Evolutionary conservation across 1,139 yeast species (phyloP), one percentile per base, ranked within the genome.

Genomic region (Blastobotrys serpentis): DNA sequence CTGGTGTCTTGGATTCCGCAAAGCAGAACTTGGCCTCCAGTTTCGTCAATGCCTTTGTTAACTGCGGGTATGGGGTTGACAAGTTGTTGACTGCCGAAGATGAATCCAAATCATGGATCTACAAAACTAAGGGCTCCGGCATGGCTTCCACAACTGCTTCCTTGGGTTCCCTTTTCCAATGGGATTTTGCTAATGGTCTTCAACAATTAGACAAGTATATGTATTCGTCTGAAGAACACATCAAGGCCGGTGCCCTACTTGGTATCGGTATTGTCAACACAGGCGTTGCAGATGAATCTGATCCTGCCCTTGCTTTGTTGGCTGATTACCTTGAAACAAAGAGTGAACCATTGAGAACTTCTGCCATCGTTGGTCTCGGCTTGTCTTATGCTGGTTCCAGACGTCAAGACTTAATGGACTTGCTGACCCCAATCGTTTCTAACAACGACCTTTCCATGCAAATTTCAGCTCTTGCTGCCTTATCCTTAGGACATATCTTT

Each of bases 261-360:
- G 99, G 98, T 68, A 88, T 89, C 67, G 98, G 98, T 69, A 77
- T 94, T 46, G 85, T 88, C n/a, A 87, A 95, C 34, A 78, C 95
- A 26, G 95, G 95, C 68, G 94, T 94, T 50, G 96, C 88, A 66
- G 96, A 92, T 65, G 98, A 92, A 54, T 88, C 89, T 43, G 98
- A 90, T 59, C 95, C 98, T 4, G 95, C 97, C 3, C 75, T 87
- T 55, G 84, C 95, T 21, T 72, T 92, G 57, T 62, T 73, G 25
- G 90, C 84, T 65, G 98, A 92, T 56, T 87, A 86, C 61, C 84
- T 90, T 37, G 74, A 75, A 41, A 75, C 74, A 51, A 61, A 75
- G 8, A 72, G 73, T 54, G 75, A 75, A 54, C 73, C 79, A 48
- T 74, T 86, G 61, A 84, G 86, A 54, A 75, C 88, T 11, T 79